Evolutionary conservation across 108 stramenopile species (phyloP), one percentile per base, ranked within the genome.

Genomic region (Cylindrotheca fusiformis): DNA sequence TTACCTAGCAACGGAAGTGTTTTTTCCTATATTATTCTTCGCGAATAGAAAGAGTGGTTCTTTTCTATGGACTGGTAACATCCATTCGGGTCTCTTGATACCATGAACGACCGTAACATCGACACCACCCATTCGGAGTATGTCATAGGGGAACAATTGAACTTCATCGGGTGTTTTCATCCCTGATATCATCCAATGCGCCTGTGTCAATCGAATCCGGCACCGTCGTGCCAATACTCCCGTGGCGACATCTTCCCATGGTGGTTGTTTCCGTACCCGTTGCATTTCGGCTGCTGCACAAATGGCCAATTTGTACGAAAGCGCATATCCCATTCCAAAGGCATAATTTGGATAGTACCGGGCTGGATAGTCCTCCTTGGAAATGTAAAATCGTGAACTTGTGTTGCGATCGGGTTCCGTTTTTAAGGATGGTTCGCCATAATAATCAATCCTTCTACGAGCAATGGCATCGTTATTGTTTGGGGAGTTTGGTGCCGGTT

Each of bases 191-290:
- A 14, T 10, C 36, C 36, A 41, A 14, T 41, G 6, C 10, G 36
- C 36, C 36, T 14, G 51, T 41, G 63, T 63, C 32, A 63, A 21
- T 0, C 19, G 4, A 1, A 73, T 32, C 18, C 54, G 28, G 53
- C 72, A 73, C 2, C 31, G 14, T 48, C 67, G 33, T 1, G 65
- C 65, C 55, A 73, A 51, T 14, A 61, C 59, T 6, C 72, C 72
- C 1, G 60, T 60, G 17, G 66, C 65, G 3, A 73, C 72, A 55
- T 73, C 72, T 56, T 73, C 72, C 55, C 65, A 68, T 1, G 72
- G 72, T 8, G n/a, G 50, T 51, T 22, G 18, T 21, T 32, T 8
- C 21, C 26, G 25, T 19, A 58, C 32, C 10, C 3, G 18, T 23
- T 32, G 6, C 60, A 73, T 60, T 55, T 55, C 45, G 19, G 36